Base-by-base conservation (phyloP, 768 basidiomycete genomes). In the Boletus tomentosulus region DNA sequence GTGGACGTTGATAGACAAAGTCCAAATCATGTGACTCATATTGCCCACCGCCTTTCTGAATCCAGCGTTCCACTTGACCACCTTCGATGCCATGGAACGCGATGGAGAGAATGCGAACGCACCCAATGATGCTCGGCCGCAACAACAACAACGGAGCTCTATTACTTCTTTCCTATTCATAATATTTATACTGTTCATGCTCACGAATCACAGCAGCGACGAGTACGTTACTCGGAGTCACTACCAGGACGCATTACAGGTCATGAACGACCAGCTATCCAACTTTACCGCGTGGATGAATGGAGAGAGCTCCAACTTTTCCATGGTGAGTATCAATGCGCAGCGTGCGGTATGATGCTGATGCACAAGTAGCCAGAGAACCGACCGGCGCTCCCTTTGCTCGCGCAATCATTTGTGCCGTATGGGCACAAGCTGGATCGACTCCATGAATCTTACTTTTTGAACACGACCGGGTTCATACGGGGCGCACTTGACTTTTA, bases 231-330 rank as follows among this genome's bases (percentile, higher is more conserved):
- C 80, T 15, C 74, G 82, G 54, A 81, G 79, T 60, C 82, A 83
- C 53, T 87, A 86, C 66, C 76, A 86, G 63, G 81, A 89, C 57
- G 73, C 82, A n/a, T 63, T 92, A 5, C 71, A 76, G 30, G 75
- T 76, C 7, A 67, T 90, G 55, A 75, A 76, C 31, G 74, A 80
- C 62, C 82, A 88, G 56, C 67, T 84, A 12, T 78, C 78, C n/a
- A 89, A 91, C 66, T 92, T 80, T 62, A 84, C 86, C 1, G 79
- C 83, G 1, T 92, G 87, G 87, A 68, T 87, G 69, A 83, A 85
- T 61, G 84, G 85, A 7, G 83, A 81, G 9, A 72, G 70, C 19
- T 75, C 85, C 0, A 82, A 89, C 60, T 89, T 88, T 56, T 78
- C 78, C 10, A 65, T 88, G 63, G 89, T 90, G 51, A 46, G 80